A percentile compares a stretch with the other conserved stretches of the same genome.
These are phyloP conservation scores for Penicillium goetzii DNA, from an alignment of 495 filamentous ascomycete genomes.

Conservation along the genomic window DNA sequence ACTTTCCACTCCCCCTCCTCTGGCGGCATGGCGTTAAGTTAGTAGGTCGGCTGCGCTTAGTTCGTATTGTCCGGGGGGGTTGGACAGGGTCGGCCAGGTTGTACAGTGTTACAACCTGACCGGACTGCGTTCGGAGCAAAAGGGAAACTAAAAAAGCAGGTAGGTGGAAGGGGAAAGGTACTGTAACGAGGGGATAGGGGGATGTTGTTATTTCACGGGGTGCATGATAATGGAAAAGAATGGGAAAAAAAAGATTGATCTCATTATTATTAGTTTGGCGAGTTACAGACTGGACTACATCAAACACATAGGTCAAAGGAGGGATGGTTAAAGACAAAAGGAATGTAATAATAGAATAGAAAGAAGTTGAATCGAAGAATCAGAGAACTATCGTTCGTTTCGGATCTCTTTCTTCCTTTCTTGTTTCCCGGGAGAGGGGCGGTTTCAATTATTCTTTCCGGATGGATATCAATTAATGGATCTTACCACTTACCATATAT, in stretches of 20 bases:
- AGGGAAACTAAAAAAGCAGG: background rate
- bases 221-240: background rate
- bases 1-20: background rate
- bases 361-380: background rate
- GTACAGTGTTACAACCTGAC: slow-evolving; percentile 13
- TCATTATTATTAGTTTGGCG: background rate
- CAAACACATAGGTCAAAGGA: background rate
- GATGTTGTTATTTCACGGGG: background rate
- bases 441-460: background rate
- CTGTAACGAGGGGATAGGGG: slow-evolving; percentile 3
- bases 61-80: slow-evolving; percentile 10
- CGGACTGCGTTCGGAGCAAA: slow-evolving; percentile 11
- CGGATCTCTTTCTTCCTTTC: background rate
- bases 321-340: background rate
- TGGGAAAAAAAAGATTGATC: background rate
- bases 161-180: background rate
- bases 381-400: background rate
- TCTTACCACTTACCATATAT: background rate
- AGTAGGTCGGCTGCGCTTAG: slow-evolving; percentile 15
- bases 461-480: slow-evolving; percentile 1
- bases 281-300: slow-evolving; percentile 4
- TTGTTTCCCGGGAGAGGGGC: background rate
- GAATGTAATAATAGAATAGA: background rate
- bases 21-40: background rate
- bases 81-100: background rate